Base-by-base conservation (phyloP, 1,284 basidiomycete genomes). In the Golubevia sp. region DNA sequence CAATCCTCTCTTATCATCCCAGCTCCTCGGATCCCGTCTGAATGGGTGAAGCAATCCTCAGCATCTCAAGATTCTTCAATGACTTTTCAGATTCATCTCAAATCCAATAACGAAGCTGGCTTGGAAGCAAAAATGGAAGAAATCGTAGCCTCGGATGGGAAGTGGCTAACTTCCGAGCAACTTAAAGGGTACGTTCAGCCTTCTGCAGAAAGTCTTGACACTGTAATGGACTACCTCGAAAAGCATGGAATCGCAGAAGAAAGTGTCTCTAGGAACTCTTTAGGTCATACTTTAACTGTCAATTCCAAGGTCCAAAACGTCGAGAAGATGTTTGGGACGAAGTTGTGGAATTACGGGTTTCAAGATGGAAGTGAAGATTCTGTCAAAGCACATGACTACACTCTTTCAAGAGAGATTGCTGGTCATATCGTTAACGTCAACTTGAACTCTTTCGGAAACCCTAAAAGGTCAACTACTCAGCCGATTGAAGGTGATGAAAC, bases 121-220 rank as follows among this genome's bases (percentile, higher is more conserved):
- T 59, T 67, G 26, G 55, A 52, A 13, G 21, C n/a, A 44, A 51
- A 58, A 24, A 67, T 67, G 65, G 8, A 63, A 44, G 23, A 60
- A 50, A 65, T 67, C 24, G 44, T 27, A 34, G 2, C 13, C 20
- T 24, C 30, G n/a, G 63, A 49, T 52, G 63, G 52, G 5, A 8
- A 27, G 18, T 67, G 65, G 65, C 60, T 68, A 25, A 58, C 34
- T n/a, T 52, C 23, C 15, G 66, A 66, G n/a, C 48, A 68, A 24
- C 25, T 68, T 6, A 55, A 55, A 18, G 26, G 27, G 26, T 68
- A 68, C 56, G 64, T 54, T 24, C 25, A 34, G 3, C 62, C 66
- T 21, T 30, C 54, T 34, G 7, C 49, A 13, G 55, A 59, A 15
- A 34, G 24, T 26, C 26, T 52, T 18, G 21, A 25, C 23, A 54